Percentiles rank a stretch among this genome's conserved stretches.
Conservation (phyloP, 257 asterid genomes). For the Solanum bulbocastanum region DNA sequence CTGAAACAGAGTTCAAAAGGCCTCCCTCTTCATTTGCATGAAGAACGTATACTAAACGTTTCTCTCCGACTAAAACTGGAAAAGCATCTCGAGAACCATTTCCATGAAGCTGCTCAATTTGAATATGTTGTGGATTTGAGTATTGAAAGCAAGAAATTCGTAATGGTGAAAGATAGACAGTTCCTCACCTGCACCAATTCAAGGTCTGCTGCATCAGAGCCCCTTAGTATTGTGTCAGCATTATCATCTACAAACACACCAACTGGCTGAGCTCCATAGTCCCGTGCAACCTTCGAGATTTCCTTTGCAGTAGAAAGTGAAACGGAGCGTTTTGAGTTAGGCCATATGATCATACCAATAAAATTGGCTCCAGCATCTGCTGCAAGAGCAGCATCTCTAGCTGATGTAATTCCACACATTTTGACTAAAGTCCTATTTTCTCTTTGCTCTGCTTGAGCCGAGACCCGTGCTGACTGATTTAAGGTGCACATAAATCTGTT, state of each 20-base stretch:
- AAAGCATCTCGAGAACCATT: slow-evolving; percentile 73
- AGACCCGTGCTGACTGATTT: slow-evolving; percentile 17
- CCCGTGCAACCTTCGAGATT: slow-evolving; percentile 62
- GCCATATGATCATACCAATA: slow-evolving; percentile 95
- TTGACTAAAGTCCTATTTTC: slow-evolving; percentile 56
- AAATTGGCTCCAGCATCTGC: slow-evolving; percentile 93
- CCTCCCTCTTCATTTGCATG: slow-evolving; percentile 68
- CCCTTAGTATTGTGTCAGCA: slow-evolving; percentile 62
- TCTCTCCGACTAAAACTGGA: slow-evolving; percentile 37
- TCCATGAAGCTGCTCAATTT: slow-evolving; percentile 75
- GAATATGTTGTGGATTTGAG: background rate
- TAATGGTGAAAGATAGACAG: background rate
- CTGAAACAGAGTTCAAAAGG: slow-evolving; percentile 63
- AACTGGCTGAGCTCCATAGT: slow-evolving; percentile 77
- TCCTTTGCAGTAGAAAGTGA: slow-evolving; percentile 74
- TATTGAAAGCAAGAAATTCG: slow-evolving; percentile 3
- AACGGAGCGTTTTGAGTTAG: slow-evolving; percentile 81
- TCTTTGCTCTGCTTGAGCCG: slow-evolving; percentile 16
- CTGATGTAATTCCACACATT: slow-evolving; percentile 92
- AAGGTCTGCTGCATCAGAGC: slow-evolving; percentile 60
- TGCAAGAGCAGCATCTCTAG: slow-evolving; percentile 88
- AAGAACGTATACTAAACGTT: slow-evolving; percentile 65
- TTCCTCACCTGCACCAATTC: slow-evolving; percentile 77
- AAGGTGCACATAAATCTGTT: slow-evolving; percentile 17
- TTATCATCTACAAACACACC: slow-evolving; percentile 94